These are phyloP conservation scores for Ascochyta lentis DNA, from an alignment of 2,329 filamentous ascomycete species.

Conservation along the genomic window DNA sequence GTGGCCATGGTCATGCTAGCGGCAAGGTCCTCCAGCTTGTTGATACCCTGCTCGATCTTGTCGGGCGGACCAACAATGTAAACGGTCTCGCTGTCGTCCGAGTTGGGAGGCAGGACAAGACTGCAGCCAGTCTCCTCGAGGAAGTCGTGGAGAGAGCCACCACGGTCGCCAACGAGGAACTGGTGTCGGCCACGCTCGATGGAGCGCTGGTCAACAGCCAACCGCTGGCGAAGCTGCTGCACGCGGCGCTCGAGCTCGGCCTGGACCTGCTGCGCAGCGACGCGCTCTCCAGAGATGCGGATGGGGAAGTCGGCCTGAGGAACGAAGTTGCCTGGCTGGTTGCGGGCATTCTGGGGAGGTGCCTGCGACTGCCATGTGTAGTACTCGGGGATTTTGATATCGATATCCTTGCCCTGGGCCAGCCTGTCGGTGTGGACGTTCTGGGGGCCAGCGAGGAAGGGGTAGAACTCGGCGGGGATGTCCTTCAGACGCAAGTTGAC, in stretches of 20 bases:
- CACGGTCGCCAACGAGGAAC: slow-evolving; percentile 89
- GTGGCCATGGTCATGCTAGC: slow-evolving; percentile 84
- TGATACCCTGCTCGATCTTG: slow-evolving; percentile 75
- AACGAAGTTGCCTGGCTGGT: slow-evolving; percentile 72
- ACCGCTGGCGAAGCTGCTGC: slow-evolving; percentile 74
- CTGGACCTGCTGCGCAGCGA: slow-evolving; percentile 79
- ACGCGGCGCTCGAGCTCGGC: slow-evolving; percentile 81
- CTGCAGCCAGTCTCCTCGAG: slow-evolving; percentile 89
- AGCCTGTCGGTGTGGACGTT: slow-evolving; percentile 72
- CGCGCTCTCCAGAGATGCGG: slow-evolving; percentile 82
- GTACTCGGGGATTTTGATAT: slow-evolving; percentile 83
- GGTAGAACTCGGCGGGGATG: slow-evolving; percentile 91
- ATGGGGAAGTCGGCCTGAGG: slow-evolving; percentile 80
- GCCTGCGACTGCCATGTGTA: slow-evolving; percentile 74
- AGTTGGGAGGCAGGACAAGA: slow-evolving; percentile 77
- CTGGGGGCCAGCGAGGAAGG: slow-evolving; percentile 86
- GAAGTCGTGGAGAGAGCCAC: slow-evolving; percentile 82
- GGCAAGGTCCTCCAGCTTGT: slow-evolving; percentile 87
- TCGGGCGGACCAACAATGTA: slow-evolving; percentile 83
- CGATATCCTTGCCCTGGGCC: slow-evolving; percentile 75
- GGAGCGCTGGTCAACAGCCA: slow-evolving; percentile 78
- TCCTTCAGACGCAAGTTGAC: slow-evolving; percentile 81
- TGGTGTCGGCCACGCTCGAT: slow-evolving; percentile 90
- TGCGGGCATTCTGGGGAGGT: slow-evolving; percentile 68
- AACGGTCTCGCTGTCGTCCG: slow-evolving; percentile 80